Base-by-base conservation (phyloP, 78 protist species). In the Isochrysis galbana region DNA sequence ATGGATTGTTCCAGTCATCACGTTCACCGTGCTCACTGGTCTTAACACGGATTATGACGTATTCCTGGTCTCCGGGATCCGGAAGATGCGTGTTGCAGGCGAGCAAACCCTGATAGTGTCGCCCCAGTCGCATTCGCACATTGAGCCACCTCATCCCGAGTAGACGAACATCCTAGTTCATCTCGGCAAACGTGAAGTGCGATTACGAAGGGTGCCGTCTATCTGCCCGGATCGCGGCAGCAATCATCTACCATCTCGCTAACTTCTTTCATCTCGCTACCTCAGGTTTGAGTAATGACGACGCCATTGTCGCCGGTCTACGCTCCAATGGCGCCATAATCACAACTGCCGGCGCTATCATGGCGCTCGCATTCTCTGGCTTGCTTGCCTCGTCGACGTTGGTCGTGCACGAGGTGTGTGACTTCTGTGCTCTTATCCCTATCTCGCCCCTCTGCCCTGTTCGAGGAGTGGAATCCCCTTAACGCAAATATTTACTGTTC, bases 321-420 rank as follows among this genome's bases (percentile, higher is more conserved):
- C 21, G 39, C 14, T 0, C 2, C 36, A 95, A 95, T 22, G 96
- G 96, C 22, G 38, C 39, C 70, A 55, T 96, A n/a, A 96, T 96
- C 96, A 96, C 96, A 26, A 87, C 95, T 5, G 97, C 97, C 0
- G 97, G 97, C 48, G 0, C 92, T 10, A 95, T 96, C 72, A 96
- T 96, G 97, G 96, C 96, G 25, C 0, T 96, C 25, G 94, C 97
- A 39, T 96, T 96, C 55, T 36, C 39, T 26, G 97, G 96, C 38
- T 67, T 96, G 32, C 69, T 95, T 51, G 1, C 93, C 67, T 93
- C 96, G 44, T 0, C 41, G 22, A 32, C 46, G 45, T 23, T 48
- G 84, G n/a, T 55, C 19, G 17, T 96, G 26, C 82, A 91, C 84
- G 36, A 61, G 74, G 74, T 61, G 67, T 19, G 19, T 19, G 67